Conservation (phyloP, 2,329 filamentous ascomycete genomes). For the Hypoxylon sp. region DNA sequence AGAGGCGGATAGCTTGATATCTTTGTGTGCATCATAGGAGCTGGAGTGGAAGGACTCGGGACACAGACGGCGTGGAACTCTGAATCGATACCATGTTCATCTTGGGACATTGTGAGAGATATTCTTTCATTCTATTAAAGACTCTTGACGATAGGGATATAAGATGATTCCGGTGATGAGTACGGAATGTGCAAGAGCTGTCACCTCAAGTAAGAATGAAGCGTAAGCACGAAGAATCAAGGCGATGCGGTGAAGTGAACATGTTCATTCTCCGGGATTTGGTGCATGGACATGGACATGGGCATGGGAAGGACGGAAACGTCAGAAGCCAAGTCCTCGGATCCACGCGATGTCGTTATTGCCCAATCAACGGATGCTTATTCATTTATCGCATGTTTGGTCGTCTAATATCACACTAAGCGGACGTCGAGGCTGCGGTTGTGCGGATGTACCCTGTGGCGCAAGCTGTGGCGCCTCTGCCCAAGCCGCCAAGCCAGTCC, state of each 20-base stretch:
- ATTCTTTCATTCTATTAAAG: constrained; percentile 15
- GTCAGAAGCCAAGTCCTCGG: constrained; percentile 6
- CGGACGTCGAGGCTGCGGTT: constrained; percentile 8
- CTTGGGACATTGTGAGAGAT: constrained; percentile 26
- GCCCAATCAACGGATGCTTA: constrained; percentile 42
- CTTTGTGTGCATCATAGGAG: constrained; percentile 47
- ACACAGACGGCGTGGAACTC: constrained; percentile 50
- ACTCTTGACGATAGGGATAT: neutral
- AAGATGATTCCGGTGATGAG: neutral
- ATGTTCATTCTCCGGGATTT: no score
- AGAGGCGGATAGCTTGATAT: constrained; percentile 72
- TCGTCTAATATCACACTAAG: constrained; percentile 16
- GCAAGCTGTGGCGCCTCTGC: constrained; percentile 33
- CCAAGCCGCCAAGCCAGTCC: constrained; percentile 31
- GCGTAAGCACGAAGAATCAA: neutral
- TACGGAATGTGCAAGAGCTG: neutral
- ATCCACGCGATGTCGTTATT: neutral
- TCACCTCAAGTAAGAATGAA: neutral
- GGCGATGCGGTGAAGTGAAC: constrained; percentile 1
- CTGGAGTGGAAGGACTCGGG: constrained; percentile 40
- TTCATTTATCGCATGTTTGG: constrained; percentile 21
- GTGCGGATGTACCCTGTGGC: no score
- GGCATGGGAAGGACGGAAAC: no score
- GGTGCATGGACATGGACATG: no score
- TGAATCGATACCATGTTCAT: constrained; percentile 48